These are phyloP conservation scores for Leccinum longicurvipes DNA, from an alignment of 768 basidiomycete genomes.

Conservation along the genomic window DNA sequence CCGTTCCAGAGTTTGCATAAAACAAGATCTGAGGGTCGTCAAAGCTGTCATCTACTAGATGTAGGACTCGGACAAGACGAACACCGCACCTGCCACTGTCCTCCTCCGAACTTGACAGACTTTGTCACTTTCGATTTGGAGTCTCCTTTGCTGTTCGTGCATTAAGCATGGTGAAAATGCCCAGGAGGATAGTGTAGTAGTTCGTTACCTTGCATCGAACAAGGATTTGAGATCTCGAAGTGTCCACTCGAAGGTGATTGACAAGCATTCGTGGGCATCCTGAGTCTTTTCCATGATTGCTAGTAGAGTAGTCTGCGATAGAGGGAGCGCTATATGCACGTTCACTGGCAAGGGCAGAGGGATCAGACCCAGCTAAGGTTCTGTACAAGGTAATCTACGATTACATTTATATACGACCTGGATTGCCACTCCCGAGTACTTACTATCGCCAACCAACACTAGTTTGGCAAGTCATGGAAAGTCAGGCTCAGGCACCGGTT, in stretches of 20 bases:
- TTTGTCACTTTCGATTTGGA: constrained; percentile 75
- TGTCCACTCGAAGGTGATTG: constrained; percentile 75
- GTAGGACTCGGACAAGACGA: no score
- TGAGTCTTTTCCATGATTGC: constrained; percentile 27
- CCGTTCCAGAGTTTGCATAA: constrained; percentile 76
- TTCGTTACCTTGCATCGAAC: constrained; percentile 62
- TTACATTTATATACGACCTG: neutral
- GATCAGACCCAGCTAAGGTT: neutral
- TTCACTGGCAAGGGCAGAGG: neutral
- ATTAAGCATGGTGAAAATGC: neutral
- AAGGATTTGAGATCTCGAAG: constrained; percentile 64
- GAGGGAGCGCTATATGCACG: neutral
- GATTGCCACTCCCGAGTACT: neutral
- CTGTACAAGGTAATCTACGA: neutral
- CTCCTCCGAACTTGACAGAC: constrained; percentile 73
- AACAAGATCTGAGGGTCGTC: constrained; percentile 60
- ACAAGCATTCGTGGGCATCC: constrained; percentile 50
- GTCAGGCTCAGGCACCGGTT: no score
- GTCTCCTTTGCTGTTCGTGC: constrained; percentile 56
- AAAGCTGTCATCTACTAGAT: neutral
- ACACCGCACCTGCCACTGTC: constrained; percentile 61
- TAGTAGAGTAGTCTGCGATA: neutral
- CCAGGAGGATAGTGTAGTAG: neutral
- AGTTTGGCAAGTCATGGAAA: neutral
- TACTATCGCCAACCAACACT: neutral